Evolutionary conservation across 495 filamentous ascomycete species (phyloP).

Genomic region (Antarctomyces pellizariae): DNA sequence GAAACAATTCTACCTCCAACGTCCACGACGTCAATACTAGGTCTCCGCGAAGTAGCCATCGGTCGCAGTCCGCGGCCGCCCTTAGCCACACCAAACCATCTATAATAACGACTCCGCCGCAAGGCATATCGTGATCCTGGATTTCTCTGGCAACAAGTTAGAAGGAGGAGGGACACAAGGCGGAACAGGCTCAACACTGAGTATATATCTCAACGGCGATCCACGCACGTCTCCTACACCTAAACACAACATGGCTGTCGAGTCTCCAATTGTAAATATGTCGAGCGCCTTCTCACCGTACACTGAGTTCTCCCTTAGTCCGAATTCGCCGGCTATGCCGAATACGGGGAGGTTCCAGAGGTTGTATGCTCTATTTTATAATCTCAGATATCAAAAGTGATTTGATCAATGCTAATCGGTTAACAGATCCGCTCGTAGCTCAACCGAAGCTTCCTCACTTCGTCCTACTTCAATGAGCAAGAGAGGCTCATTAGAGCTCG

Average conservation of each 20-base stretch:
- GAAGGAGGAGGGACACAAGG: too few species aligned
- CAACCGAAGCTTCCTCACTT: conserved; percentile 8
- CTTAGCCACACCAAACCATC: too few species aligned
- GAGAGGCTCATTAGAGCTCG: conserved; percentile 9
- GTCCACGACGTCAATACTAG: too few species aligned
- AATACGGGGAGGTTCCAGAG: conserved; percentile 10
- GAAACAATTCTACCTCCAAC: too few species aligned
- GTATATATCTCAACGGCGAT: too few species aligned
- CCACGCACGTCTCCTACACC: too few species aligned
- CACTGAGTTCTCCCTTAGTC: conserved; percentile 30
- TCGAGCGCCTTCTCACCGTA: conserved; percentile 35
- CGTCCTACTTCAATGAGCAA: conserved; percentile 11
- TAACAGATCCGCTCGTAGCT: conserved; percentile 10
- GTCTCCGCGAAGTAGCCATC: too few species aligned
- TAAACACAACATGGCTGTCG: conserved; percentile 32
- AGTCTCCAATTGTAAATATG: conserved; percentile 30
- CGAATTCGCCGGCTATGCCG: conserved; percentile 21
- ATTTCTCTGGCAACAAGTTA: too few species aligned
- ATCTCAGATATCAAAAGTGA: not conserved
- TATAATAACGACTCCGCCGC: too few species aligned
- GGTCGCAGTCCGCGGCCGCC: too few species aligned
- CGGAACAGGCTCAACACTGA: too few species aligned
- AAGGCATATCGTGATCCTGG: too few species aligned
- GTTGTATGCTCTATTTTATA: conserved; percentile 5
- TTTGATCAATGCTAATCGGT: conserved; percentile 5